A percentile compares a stretch with the other conserved stretches of the same genome.
These are phyloP conservation scores for Azolla pinnata DNA, from an alignment of 75 land plant species.

Conservation along the genomic window DNA sequence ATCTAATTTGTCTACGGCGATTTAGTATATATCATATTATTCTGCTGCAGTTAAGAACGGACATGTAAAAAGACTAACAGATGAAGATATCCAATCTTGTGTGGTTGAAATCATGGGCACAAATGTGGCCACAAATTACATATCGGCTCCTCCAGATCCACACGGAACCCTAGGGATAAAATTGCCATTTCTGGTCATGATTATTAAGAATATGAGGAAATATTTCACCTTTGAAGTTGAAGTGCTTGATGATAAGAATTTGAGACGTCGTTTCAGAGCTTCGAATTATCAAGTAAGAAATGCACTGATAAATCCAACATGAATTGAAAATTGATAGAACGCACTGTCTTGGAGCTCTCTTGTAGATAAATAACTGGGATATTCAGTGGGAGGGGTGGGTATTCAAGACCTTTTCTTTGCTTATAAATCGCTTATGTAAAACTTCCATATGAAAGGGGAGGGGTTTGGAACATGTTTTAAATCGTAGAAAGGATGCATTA, in stretches of 20 bases:
- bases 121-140: conserved; percentile 32
- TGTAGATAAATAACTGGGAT: too few relatives aligned
- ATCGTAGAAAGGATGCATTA: too few relatives aligned
- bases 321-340: neutral
- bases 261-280: conserved; percentile 32
- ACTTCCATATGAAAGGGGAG: too few relatives aligned
- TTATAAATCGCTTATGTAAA: too few relatives aligned
- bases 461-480: too few relatives aligned
- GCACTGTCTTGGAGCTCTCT: too few relatives aligned
- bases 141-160: conserved; percentile 33
- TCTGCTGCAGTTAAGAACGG: conserved; percentile 26
- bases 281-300: conserved; percentile 34
- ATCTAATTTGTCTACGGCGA: neutral
- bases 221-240: conserved; percentile 39
- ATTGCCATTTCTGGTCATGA: conserved; percentile 33
- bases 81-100: conserved; percentile 34
- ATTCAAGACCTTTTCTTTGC: too few relatives aligned
- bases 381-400: too few relatives aligned
- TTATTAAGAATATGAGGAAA: conserved; percentile 32
- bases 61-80: conserved; percentile 28
- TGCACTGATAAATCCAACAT: neutral
- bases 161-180: conserved; percentile 27
- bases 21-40: too few relatives aligned
- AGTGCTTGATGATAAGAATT: conserved; percentile 35
- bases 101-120: conserved; percentile 35